Conservation (phyloP, 1,284 basidiomycete species). For the Fomitiporia mediterranea region DNA sequence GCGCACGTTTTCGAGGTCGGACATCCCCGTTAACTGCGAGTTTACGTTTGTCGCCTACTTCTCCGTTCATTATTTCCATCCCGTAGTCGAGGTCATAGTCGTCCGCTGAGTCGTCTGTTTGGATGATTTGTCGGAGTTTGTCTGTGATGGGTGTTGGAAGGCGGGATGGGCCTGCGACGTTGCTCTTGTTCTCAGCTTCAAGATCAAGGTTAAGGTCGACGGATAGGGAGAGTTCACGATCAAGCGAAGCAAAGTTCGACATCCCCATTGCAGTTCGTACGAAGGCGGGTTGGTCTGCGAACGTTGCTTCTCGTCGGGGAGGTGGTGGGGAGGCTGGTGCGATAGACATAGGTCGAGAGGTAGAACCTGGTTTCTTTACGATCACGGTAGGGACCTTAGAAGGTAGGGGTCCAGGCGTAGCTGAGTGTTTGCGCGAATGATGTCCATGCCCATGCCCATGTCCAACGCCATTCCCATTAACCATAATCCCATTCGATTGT, state of each 20-base stretch:
- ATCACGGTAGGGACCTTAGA: constrained; percentile 20
- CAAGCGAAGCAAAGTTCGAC: constrained; percentile 55
- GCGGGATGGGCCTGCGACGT: constrained; percentile 14
- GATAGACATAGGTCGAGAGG: background rate
- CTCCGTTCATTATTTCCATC: constrained; percentile 32
- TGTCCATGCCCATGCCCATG: too few relatives aligned
- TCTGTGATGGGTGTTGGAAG: constrained; percentile 30
- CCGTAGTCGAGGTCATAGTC: constrained; percentile 33
- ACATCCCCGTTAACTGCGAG: constrained; percentile 38
- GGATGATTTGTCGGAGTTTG: constrained; percentile 38
- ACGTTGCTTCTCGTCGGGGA: constrained; percentile 37
- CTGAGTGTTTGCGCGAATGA: constrained; percentile 25
- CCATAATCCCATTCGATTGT: constrained; percentile 22
- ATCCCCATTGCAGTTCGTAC: constrained; percentile 74
- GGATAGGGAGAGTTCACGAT: too few relatives aligned
- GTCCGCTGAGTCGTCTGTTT: constrained; percentile 39
- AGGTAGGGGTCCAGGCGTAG: constrained; percentile 24
- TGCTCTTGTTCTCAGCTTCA: constrained; percentile 5
- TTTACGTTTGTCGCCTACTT: constrained; percentile 59
- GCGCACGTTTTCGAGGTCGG: constrained; percentile 41
- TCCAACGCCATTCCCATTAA: too few relatives aligned
- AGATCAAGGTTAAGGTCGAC: constrained; percentile 50
- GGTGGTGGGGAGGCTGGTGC: constrained; percentile 4
- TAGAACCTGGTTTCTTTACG: background rate
- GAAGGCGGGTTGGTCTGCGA: constrained; percentile 67